Evolutionary conservation across 176 grass and related monocot species (phyloP), one percentile per base, ranked within the genome.

Genomic region (Cenchrus americanus): DNA sequence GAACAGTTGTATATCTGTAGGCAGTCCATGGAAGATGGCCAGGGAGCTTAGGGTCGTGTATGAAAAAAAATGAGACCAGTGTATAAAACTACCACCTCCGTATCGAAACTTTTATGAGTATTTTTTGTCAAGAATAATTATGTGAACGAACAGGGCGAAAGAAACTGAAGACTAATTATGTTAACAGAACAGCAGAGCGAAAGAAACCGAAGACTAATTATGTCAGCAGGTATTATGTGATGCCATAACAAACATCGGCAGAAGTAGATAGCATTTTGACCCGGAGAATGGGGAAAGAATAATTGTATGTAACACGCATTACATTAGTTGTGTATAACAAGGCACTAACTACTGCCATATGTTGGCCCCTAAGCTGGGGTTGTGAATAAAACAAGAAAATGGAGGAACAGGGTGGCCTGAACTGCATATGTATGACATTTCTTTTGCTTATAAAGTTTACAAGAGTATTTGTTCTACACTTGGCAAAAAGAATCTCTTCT

Each of bases 401-500:
- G 22, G 18, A 83, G 32, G 24, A 84, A 74, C 78, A 17, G 8
- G 42, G 42, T 83, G 58, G 18, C 41, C 41, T 73, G 23, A 87
- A 78, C 60, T 26, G 54, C 34, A 47, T 58, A 42, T 67, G 75
- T 86, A 73, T 74, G 62, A 61, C 80, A 44, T 61, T 78, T 79
- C 52, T n/a, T 83, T 86, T 90, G 15, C 51, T 74, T 79, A 68
- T 72, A 79, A 69, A 49, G 75, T 90, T 62, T 83, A 87, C 75
- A 84, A 22, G 22, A 62, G 60, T 1, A 47, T 52, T 54, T 87
- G 42, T 74, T 90, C 77, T 75, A 79, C 63, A 69, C 69, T 7
- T 2, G 22, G 68, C 69, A 80, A 90, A 90, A 87, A 75, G 13
- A 54, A 63, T 79, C 17, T 83, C 84, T 87, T 87, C 75, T 87